Evolutionary conservation across 2,329 filamentous ascomycete species (phyloP).

Genomic region (Clarireedia homoeocarpa): DNA sequence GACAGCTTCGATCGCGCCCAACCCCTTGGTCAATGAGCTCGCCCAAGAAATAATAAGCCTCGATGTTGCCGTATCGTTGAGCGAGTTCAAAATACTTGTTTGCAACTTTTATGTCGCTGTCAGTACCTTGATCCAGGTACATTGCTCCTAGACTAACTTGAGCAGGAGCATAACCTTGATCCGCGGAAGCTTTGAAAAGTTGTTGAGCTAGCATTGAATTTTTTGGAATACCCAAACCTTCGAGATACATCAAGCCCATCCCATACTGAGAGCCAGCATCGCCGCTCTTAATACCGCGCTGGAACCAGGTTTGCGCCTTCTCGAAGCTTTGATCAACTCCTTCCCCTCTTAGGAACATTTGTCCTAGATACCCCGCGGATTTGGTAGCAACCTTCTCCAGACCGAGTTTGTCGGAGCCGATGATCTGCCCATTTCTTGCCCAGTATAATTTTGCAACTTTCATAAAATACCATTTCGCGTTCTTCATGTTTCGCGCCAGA

Average conservation of each 20-base stretch:
- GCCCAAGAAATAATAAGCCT: slow-evolving; percentile 66
- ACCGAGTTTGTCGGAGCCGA: slow-evolving; percentile 44
- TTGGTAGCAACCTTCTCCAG: slow-evolving; percentile 60
- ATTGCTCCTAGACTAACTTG: slow-evolving; percentile 60
- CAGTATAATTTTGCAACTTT: slow-evolving; percentile 61
- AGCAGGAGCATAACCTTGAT: slow-evolving; percentile 58
- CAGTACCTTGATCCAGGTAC: slow-evolving; percentile 58
- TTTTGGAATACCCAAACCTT: slow-evolving; percentile 56
- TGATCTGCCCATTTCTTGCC: slow-evolving; percentile 55
- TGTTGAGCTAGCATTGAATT: slow-evolving; percentile 55
- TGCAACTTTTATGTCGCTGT: slow-evolving; percentile 39
- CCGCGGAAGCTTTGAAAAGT: slow-evolving; percentile 58
- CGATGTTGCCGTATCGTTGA: slow-evolving; percentile 59
- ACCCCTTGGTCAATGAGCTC: slow-evolving; percentile 60
- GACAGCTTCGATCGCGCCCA: slow-evolving; percentile 58
- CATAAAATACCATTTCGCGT: slow-evolving; percentile 61
- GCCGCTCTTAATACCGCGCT: slow-evolving; percentile 52
- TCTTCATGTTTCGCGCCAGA: slow-evolving; percentile 51
- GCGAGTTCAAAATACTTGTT: slow-evolving; percentile 64
- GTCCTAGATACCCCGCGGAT: slow-evolving; percentile 62
- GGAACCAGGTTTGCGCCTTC: slow-evolving; percentile 61
- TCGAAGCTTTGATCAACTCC: slow-evolving; percentile 58
- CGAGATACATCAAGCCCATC: slow-evolving; percentile 61
- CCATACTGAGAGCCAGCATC: slow-evolving; percentile 63
- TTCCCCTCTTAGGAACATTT: slow-evolving; percentile 66